Percentiles rank a stretch among this genome's conserved stretches.
Conservation (phyloP, 169 alveolate genomes). For the Plasmodium gallinaceum region DNA sequence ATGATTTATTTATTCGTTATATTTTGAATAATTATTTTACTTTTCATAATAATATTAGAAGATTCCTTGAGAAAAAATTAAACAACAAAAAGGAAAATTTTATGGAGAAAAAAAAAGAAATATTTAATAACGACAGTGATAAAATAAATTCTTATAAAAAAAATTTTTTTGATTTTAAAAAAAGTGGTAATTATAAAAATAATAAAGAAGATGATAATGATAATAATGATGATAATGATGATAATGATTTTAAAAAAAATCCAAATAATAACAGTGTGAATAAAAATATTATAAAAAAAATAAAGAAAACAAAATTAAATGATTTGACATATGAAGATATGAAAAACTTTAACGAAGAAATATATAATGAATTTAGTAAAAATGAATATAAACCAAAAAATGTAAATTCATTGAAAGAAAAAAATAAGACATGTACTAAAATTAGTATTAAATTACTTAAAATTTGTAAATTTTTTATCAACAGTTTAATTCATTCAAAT, state of each 20-base stretch:
- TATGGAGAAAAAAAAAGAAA: background rate
- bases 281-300: background rate
- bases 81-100: background rate
- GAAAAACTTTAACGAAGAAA: background rate
- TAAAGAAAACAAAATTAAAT: background rate
- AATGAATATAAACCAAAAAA: background rate
- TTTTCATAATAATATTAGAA: conserved; percentile 13
- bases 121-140: background rate
- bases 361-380: background rate
- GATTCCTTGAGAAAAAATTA: background rate
- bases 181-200: background rate
- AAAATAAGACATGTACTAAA: too few relatives aligned
- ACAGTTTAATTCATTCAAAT: background rate
- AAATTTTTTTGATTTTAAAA: background rate
- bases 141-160: background rate
- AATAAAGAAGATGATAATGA: background rate
- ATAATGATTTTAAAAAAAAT: background rate
- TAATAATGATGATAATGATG: background rate
- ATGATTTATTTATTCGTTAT: conserved; percentile 3
- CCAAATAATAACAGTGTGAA: background rate
- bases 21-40: conserved; percentile 14
- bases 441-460: background rate
- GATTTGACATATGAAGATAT: background rate
- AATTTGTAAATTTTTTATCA: background rate
- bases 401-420: background rate